Percentiles rank a stretch among this genome's conserved stretches.
Evolutionary conservation across 2,329 filamentous ascomycete species (phyloP).

Genomic region (Fusarium beomiforme): DNA sequence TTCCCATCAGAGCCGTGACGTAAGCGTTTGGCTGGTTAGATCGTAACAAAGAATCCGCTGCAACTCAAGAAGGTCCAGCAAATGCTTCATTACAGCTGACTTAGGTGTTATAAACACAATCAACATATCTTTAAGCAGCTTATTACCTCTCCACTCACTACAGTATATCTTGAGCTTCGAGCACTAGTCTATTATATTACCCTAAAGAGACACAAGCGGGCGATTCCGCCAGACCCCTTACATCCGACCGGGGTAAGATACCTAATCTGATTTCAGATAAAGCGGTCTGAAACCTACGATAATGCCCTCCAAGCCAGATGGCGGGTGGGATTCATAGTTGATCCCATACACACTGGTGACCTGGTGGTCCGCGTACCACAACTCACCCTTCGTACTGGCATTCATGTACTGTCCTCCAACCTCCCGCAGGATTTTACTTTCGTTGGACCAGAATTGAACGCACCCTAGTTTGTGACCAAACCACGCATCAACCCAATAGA

Average conservation of each 20-base stretch:
- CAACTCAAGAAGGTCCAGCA: no score
- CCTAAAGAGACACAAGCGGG: no score
- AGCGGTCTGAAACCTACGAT: not conserved
- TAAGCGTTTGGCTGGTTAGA: no score
- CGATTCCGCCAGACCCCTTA: no score
- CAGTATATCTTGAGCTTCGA: no score
- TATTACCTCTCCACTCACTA: no score
- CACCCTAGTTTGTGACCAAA: not conserved
- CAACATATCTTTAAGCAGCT: no score
- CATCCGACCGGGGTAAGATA: no score
- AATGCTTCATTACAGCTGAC: no score
- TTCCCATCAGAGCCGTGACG: not conserved
- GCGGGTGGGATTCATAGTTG: rapidly evolving
- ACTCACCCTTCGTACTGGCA: not conserved
- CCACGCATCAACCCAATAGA: not conserved
- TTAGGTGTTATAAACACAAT: no score
- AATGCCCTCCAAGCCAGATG: not conserved
- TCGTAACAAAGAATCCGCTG: no score
- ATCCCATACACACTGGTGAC: not conserved
- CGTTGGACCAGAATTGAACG: not conserved
- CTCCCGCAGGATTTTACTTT: not conserved
- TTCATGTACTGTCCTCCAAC: not conserved
- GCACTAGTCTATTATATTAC: no score
- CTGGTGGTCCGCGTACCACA: not conserved
- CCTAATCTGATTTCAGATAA: not conserved